These are phyloP conservation scores for Zygosaccharomyces bailii DNA, from an alignment of 805 yeast genomes.

Conservation along the genomic window DNA sequence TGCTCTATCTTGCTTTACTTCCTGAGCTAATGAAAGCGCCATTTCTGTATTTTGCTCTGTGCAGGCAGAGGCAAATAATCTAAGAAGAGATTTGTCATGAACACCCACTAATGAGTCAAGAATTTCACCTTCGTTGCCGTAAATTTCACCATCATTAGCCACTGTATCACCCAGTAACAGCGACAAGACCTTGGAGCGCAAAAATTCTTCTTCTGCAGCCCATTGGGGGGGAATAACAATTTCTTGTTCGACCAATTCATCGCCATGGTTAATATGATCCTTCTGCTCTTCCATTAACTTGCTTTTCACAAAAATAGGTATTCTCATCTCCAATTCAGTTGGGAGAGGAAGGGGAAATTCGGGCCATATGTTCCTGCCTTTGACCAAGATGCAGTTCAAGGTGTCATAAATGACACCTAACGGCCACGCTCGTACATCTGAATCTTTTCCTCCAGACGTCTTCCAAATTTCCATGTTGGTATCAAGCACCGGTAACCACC, in stretches of 20 bases:
- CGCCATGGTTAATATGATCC: conserved; percentile 23
- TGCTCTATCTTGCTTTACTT: conserved; percentile 74
- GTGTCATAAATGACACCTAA: conserved; percentile 69
- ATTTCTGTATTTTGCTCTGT: conserved; percentile 58
- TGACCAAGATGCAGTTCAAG: conserved; percentile 69
- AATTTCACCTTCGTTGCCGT: conserved; percentile 49
- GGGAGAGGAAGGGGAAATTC: conserved; percentile 83
- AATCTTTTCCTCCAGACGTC: conserved; percentile 47
- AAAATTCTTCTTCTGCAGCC: conserved; percentile 59
- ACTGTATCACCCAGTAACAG: conserved; percentile 57
- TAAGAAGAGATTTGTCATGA: conserved; percentile 74
- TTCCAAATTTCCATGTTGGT: conserved; percentile 44
- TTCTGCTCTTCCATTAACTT: conserved; percentile 31
- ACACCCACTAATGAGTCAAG: conserved; percentile 50
- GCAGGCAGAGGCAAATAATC: conserved; percentile 73
- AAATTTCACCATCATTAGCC: conserved; percentile 41
- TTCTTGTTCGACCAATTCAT: conserved; percentile 25
- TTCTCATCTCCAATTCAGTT: conserved; percentile 63
- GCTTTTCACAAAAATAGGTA: conserved; percentile 52
- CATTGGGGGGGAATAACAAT: conserved; percentile 28
- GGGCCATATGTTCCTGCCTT: conserved; percentile 66
- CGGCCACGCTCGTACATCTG: conserved; percentile 79
- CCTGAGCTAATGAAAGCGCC: conserved; percentile 65
- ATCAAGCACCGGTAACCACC: conserved; percentile 85
- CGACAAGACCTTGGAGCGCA: conserved; percentile 60